Conservation (phyloP, 768 basidiomycete species). For the Panellus pusillus region DNA sequence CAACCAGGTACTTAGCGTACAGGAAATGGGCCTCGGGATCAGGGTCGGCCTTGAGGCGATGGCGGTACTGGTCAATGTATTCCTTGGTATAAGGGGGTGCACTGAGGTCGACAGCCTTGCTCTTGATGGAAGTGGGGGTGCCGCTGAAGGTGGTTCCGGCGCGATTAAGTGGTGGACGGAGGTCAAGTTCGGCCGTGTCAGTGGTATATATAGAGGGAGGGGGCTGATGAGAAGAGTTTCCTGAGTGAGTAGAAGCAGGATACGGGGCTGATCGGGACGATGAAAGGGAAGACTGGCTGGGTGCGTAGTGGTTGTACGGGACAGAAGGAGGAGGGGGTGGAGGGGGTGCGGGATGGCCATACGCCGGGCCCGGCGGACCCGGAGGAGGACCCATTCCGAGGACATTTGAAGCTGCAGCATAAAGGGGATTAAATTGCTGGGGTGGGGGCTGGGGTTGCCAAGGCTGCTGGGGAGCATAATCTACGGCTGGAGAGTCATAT, state of each 20-base stretch:
- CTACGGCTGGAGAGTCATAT: slow-evolving; percentile 19
- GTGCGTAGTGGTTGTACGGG: slow-evolving; percentile 17
- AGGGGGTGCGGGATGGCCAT: slow-evolving; percentile 21
- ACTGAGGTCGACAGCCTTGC: slow-evolving; percentile 78
- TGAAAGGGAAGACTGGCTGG: slow-evolving; percentile 26
- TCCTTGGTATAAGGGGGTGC: slow-evolving; percentile 91
- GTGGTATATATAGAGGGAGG: slow-evolving; percentile 13
- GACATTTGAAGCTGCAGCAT: slow-evolving; percentile 78
- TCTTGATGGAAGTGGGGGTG: slow-evolving; percentile 58
- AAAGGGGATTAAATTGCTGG: slow-evolving; percentile 56
- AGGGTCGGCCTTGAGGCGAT: slow-evolving; percentile 95
- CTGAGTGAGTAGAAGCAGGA: slow-evolving; percentile 19
- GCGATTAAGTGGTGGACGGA: slow-evolving; percentile 56
- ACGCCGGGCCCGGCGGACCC: slow-evolving; percentile 29
- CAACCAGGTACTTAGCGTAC: slow-evolving; percentile 98
- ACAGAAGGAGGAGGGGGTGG: slow-evolving; percentile 30
- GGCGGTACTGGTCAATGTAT: slow-evolving; percentile 97
- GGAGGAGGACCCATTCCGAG: slow-evolving; percentile 75
- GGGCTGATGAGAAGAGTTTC: slow-evolving; percentile 26
- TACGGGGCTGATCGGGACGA: slow-evolving; percentile 35
- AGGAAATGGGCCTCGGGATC: slow-evolving; percentile 98
- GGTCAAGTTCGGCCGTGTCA: slow-evolving; percentile 53
- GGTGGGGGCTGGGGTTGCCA: slow-evolving; percentile 27
- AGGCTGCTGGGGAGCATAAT: slow-evolving; percentile 17
- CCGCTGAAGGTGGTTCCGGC: slow-evolving; percentile 59